Base-by-base conservation (phyloP, 139 green algal genomes). In the Zygnema cylindricum region DNA sequence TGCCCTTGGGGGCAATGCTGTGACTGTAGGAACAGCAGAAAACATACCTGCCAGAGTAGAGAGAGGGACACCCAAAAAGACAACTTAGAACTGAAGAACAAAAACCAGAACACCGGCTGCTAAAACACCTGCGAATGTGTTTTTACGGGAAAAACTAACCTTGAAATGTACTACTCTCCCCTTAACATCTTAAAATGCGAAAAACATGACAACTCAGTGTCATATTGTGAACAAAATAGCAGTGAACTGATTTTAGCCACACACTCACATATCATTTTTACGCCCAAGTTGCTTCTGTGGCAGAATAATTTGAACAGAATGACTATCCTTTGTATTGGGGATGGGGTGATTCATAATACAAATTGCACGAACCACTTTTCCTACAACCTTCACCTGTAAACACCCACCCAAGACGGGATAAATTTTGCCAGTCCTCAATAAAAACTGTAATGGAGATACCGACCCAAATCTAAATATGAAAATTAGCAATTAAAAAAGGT, bases 281-380 rank as follows among this genome's bases (percentile, higher is more conserved):
- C 97, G 92, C 69, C 94, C 93, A 40, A 97, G 93, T 94, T 99
- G 97, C 93, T 97, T 97, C 93, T 99, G 97, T 22, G 97, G 97
- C 35, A 99, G 93, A 92, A 99, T 99, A 93, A 99, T 99, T 85
- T 96, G 96, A 33, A 94, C 94, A 38, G 92, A 96, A 86, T 96
- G 91, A 36, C 94, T 90, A 92, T 99, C 96, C 88, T 95, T 92
- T 23, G 97, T 99, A 94, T 96, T 96, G 84, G 97, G 97, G 91
- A 99, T 98, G 69, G 97, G 97, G 92, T 99, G 97, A 91, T 84
- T 87, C 90, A 98, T 92, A 82, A 99, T 94, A 92, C 95, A 98
- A 75, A 98, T 96, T 43, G 96, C 95, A 0, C 97, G 92, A 81
- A 99, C 97, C 54, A 99, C 97, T 43, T 95, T 94, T 41, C 86